Conservation (phyloP, 75 land plant genomes). For the Cupressus sempervirens region DNA sequence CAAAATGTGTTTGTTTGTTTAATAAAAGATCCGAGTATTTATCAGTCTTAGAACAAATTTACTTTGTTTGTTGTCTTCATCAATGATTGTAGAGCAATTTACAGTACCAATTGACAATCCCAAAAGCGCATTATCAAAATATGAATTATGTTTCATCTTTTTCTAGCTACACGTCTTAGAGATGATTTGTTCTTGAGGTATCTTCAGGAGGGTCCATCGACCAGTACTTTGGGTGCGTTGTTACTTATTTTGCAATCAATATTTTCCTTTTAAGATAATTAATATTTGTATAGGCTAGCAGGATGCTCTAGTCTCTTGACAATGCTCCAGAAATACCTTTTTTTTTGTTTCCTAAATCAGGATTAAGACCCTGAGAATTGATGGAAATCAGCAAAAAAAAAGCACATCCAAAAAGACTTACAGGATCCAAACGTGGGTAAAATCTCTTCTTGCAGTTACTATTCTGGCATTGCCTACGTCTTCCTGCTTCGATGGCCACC, state of each 20-base stretch:
- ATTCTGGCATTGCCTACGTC: slow-evolving; percentile 62
- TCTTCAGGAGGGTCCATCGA: not conserved
- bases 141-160: not conserved
- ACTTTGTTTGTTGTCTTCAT: not conserved
- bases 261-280: too few relatives aligned
- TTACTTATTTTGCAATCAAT: too few relatives aligned
- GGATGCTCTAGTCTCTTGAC: not conserved
- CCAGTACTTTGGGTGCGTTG: not conserved
- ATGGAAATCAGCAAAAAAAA: not conserved
- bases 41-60: not conserved
- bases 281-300: not conserved
- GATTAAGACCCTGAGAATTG: not conserved
- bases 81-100: not conserved
- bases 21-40: not conserved
- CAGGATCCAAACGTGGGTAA: slow-evolving; percentile 91
- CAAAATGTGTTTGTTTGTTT: not conserved
- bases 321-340: not conserved
- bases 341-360: not conserved
- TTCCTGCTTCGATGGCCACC: slow-evolving; percentile 56
- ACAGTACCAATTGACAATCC: not conserved
- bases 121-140: not conserved
- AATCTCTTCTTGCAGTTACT: slow-evolving; percentile 64
- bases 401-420: slow-evolving; percentile 18
- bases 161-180: not conserved
- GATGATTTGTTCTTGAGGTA: not conserved